A percentile compares a stretch with the other conserved stretches of the same genome.
phyloP scores from a whole-genome alignment of 2,329 filamentous ascomycete genomes.

The Clonostachys rosea region DNA sequence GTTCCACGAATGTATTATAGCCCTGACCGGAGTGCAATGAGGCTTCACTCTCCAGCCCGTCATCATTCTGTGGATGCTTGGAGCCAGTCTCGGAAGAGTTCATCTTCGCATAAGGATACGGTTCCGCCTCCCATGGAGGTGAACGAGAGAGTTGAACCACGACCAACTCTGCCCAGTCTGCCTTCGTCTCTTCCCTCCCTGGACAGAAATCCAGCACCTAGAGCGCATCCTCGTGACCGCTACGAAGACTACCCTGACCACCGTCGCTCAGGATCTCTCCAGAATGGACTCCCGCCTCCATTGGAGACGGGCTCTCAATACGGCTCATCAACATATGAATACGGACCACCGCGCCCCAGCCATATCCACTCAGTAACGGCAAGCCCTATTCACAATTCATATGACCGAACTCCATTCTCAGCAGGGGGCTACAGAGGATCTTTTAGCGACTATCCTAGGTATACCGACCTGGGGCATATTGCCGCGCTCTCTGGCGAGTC shows the following conservation, averaged over 20 bases:
- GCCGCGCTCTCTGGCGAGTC: slow-evolving; percentile 22
- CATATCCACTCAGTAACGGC: slow-evolving; percentile 41
- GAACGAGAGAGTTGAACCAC: slow-evolving; percentile 25
- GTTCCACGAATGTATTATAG: slow-evolving; percentile 41
- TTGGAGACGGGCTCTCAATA: not conserved
- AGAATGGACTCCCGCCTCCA: not conserved
- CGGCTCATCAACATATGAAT: slow-evolving; percentile 19
- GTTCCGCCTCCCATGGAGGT: slow-evolving; percentile 23
- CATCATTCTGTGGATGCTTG: not conserved
- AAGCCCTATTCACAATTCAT: slow-evolving; percentile 29
- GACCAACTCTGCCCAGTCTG: slow-evolving; percentile 33
- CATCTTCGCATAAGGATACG: slow-evolving; percentile 10
- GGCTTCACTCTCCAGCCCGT: not conserved
- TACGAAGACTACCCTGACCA: slow-evolving; percentile 28
- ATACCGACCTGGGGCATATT: not conserved
- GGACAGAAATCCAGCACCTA: slow-evolving; percentile 24
- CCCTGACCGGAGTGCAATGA: slow-evolving; percentile 11
- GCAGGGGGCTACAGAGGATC: slow-evolving; percentile 26
- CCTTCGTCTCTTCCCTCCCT: slow-evolving; percentile 24
- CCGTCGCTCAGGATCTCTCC: slow-evolving; percentile 7
- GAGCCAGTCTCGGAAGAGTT: not conserved
- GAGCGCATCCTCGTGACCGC: slow-evolving; percentile 19
- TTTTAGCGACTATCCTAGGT: slow-evolving; percentile 28
- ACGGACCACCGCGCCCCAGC: slow-evolving; percentile 35
- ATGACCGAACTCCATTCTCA: slow-evolving; percentile 39